Evolutionary conservation across 1,284 basidiomycete genomes (phyloP).

Genomic region (Exobasidium rhododendri): DNA sequence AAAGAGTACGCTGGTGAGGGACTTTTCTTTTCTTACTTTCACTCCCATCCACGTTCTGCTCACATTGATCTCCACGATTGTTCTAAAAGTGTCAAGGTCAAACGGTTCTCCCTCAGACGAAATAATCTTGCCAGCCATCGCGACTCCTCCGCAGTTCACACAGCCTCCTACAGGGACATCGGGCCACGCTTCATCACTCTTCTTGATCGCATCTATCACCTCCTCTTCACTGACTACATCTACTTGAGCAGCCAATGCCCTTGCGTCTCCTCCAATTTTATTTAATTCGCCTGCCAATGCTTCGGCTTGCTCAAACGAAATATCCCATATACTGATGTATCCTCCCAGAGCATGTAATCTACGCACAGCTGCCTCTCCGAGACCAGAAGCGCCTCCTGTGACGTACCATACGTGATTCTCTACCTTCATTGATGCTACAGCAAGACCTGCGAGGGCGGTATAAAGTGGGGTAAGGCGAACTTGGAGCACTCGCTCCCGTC

Average conservation of each 20-base stretch:
- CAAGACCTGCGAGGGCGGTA: not conserved
- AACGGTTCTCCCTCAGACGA: constrained; percentile 48
- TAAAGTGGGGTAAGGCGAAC: not conserved
- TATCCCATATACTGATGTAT: constrained; percentile 43
- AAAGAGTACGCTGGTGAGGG: not conserved
- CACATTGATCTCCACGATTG: constrained; percentile 50
- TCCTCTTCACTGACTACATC: constrained; percentile 49
- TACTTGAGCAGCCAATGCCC: constrained; percentile 33
- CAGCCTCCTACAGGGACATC: constrained; percentile 46
- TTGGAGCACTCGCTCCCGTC: too few relatives aligned
- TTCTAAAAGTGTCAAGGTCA: constrained; percentile 46
- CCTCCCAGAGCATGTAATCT: constrained; percentile 38
- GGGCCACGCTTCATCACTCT: constrained; percentile 33
- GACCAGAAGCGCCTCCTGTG: constrained; percentile 48
- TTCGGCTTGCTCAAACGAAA: constrained; percentile 27
- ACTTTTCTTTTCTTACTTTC: not conserved
- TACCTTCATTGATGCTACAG: constrained; percentile 35
- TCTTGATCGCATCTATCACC: constrained; percentile 37
- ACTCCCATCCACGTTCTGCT: not conserved
- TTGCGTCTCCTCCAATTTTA: not conserved
- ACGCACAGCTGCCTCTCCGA: constrained; percentile 45
- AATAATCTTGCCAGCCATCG: constrained; percentile 54
- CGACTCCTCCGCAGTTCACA: constrained; percentile 54
- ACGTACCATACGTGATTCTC: constrained; percentile 37
- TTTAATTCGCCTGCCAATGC: constrained; percentile 22